A percentile compares a stretch with the other conserved stretches of the same genome.
These are phyloP conservation scores for Ocimum tenuiflorum DNA, from an alignment of 257 asterid species.

Conservation along the genomic window DNA sequence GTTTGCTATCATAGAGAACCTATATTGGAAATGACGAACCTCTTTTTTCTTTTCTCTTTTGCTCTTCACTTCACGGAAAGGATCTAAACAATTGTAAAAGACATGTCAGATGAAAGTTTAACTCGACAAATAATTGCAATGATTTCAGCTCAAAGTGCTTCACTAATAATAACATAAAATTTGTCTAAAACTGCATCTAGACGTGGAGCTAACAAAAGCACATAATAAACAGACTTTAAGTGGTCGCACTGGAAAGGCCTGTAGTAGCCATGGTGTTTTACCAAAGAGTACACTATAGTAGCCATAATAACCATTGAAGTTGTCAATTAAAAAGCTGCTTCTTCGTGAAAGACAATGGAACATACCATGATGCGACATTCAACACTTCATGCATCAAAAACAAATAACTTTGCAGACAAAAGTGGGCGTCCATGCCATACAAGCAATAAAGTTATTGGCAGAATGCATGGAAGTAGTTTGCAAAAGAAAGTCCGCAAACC, in stretches of 20 bases:
- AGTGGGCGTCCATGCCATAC: neutral
- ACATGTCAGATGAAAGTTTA: constrained; percentile 24
- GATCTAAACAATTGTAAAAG: constrained; percentile 39
- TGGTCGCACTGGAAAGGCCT: neutral
- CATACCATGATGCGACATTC: no score
- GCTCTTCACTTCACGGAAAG: constrained; percentile 80
- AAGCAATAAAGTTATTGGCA: neutral
- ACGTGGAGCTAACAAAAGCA: constrained; percentile 1
- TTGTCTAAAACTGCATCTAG: neutral
- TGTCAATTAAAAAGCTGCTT: no score
- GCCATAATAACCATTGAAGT: neutral
- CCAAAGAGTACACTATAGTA: neutral
- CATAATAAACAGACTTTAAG: neutral
- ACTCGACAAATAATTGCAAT: constrained; percentile 1
- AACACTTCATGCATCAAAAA: no score
- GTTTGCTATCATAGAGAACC: constrained; percentile 9
- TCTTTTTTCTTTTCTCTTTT: constrained; percentile 88
- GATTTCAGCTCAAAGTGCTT: constrained; percentile 1
- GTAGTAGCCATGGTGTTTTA: neutral
- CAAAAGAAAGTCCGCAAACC: neutral
- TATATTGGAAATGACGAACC: constrained; percentile 37
- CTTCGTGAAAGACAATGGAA: no score
- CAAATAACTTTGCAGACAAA: neutral
- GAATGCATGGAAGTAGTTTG: neutral
- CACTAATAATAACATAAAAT: neutral